Base-by-base conservation (phyloP, 352 stramenopile species). In the Peronosclerospora sorghi region DNA sequence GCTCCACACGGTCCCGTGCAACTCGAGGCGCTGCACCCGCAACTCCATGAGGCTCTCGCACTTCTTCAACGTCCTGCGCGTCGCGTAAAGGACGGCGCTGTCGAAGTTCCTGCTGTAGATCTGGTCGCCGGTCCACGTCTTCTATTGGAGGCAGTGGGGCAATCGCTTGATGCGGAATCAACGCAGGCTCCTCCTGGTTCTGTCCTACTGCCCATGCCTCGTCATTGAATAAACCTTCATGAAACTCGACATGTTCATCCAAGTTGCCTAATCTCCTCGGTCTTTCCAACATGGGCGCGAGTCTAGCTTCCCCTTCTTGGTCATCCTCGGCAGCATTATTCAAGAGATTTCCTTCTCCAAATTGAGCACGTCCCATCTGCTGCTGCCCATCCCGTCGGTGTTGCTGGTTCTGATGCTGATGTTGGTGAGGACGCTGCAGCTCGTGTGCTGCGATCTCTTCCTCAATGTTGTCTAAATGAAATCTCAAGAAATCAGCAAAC, bases 401-500 rank as follows among this genome's bases (percentile, higher is more conserved):
- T 13, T 58, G 36, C 14, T 61, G 50, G 1, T 54, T 40, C 18
- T 65, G 37, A 12, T 65, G 58, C 0, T 63, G 43, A 15, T 58
- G 54, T 14, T 50, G 54, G 2, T 35, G 21, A 6, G 21, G 38
- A 24, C 38, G 49, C 2, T 41, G 39, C 8, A 35, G 45, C 20
- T 53, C 53, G 1, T 74, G 49, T 0, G 71, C 80, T 9, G 73
- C 63, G 8, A 61, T 49, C 5, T 63, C 59, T 28, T 90, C 76
- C 14, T 90, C 79, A 19, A 86, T 83, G 39, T 93, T 61, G 50
- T 95, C 83, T 57, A 93, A 69, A 41, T 96, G 79, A 63, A 95
- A 95, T 43, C 87, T 68, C 43, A 96, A 59, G 49, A 96, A 96
- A 48, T 96, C 87, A 4, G 83, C 78, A 55, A 96, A 95, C 29